phyloP scores from a whole-genome alignment of 805 yeast species.

The Clavispora vitiphila region DNA sequence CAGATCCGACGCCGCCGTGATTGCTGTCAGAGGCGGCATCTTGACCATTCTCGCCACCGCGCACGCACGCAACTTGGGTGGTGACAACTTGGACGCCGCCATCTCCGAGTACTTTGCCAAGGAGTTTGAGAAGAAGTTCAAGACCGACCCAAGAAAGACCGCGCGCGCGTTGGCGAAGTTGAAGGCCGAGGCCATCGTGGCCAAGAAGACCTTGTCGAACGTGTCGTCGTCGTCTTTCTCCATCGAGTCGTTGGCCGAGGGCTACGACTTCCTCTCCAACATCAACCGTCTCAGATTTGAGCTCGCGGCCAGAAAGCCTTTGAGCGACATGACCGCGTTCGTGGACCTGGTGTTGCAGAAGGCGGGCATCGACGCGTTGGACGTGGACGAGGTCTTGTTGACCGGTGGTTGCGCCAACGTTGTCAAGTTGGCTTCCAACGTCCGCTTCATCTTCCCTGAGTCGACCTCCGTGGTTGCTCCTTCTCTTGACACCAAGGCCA shows the following conservation, averaged over 20 bases:
- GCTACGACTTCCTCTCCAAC: constrained; percentile 87
- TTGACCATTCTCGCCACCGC: constrained; percentile 82
- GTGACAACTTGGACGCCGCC: constrained; percentile 76
- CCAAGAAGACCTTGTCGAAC: constrained; percentile 89
- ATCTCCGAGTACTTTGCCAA: constrained; percentile 81
- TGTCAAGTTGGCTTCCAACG: constrained; percentile 80
- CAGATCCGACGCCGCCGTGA: constrained; percentile 91
- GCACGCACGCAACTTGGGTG: constrained; percentile 81
- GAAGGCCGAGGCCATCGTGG: constrained; percentile 71
- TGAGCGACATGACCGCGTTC: constrained; percentile 70
- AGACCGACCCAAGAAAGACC: constrained; percentile 72
- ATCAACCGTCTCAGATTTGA: constrained; percentile 94
- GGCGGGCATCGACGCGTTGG: constrained; percentile 80
- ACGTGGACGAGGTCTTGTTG: constrained; percentile 84
- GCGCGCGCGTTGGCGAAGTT: constrained; percentile 87
- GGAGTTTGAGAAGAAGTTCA: constrained; percentile 87
- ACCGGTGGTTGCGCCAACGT: constrained; percentile 92
- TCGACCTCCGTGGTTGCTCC: constrained; percentile 73
- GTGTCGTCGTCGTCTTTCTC: constrained; percentile 87
- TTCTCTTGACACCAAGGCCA: constrained; percentile 61
- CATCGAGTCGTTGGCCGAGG: constrained; percentile 90
- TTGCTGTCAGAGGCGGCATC: constrained; percentile 91
- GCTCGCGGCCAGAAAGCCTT: constrained; percentile 73
- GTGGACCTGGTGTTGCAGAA: constrained; percentile 69
- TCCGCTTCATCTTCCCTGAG: constrained; percentile 77